A percentile compares a stretch with the other conserved stretches of the same genome.
Conservation (phyloP, 306 rosid genomes). For the Mucuna pruriens region DNA sequence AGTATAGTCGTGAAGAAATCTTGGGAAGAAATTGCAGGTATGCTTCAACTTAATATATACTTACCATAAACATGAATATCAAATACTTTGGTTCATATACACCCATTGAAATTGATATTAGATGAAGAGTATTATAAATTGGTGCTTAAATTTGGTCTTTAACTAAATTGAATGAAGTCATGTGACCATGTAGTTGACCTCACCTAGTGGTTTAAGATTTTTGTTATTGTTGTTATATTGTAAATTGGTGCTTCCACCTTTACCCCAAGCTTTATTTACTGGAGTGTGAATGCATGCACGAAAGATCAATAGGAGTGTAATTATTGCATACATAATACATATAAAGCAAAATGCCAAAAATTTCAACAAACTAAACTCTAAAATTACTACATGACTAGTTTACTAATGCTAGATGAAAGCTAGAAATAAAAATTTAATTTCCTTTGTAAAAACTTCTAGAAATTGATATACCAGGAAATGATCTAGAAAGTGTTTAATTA, state of each 20-base stretch:
- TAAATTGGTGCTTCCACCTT: background rate
- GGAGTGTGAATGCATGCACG: background rate
- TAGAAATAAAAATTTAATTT: background rate
- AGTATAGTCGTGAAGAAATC: constrained; percentile 95
- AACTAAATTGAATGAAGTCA: too few relatives aligned
- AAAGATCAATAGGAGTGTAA: background rate
- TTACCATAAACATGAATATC: background rate
- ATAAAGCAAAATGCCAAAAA: background rate
- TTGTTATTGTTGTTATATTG: too few relatives aligned
- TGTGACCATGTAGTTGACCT: too few relatives aligned
- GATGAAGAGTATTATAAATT: too few relatives aligned
- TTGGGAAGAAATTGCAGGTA: constrained; percentile 98
- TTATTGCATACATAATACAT: background rate
- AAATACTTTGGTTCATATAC: background rate
- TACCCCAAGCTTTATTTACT: background rate
- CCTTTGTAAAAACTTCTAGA: background rate
- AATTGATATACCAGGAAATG: background rate
- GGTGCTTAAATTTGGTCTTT: too few relatives aligned
- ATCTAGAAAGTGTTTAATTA: background rate
- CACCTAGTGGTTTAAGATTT: too few relatives aligned
- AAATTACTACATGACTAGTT: background rate
- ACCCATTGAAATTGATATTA: background rate
- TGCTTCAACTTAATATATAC: background rate
- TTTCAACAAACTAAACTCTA: background rate
- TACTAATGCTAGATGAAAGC: background rate